Evolutionary conservation across 2,329 filamentous ascomycete genomes (phyloP).

Genomic region (Grosmannia huntii): DNA sequence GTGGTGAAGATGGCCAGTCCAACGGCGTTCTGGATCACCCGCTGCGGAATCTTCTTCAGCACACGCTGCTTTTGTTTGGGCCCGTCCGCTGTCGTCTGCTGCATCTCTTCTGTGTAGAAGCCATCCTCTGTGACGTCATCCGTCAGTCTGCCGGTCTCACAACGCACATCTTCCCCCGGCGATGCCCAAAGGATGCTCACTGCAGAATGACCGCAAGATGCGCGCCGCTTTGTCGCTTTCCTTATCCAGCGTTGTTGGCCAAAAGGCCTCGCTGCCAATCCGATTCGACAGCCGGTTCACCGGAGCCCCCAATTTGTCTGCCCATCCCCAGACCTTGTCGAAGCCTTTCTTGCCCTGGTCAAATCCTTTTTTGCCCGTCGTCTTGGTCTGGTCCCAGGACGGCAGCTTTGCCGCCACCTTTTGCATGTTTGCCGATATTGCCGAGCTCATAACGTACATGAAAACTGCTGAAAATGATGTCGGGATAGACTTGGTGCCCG

Average conservation of each 20-base stretch:
- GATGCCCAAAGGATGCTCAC: slow-evolving; percentile 14
- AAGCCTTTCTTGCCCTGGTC: slow-evolving; percentile 49
- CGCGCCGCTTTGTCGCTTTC: slow-evolving; percentile 66
- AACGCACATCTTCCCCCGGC: too few species aligned
- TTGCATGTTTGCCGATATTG: slow-evolving; percentile 20
- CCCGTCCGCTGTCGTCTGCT: slow-evolving; percentile 9
- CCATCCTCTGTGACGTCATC: slow-evolving; percentile 30
- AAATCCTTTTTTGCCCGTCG: slow-evolving; percentile 8
- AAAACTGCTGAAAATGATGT: not conserved
- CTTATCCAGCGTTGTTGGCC: slow-evolving; percentile 61
- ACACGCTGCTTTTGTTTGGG: slow-evolving; percentile 24
- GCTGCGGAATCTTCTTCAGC: slow-evolving; percentile 39
- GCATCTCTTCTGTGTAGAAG: slow-evolving; percentile 29
- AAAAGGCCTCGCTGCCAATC: slow-evolving; percentile 60
- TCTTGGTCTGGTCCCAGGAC: slow-evolving; percentile 42
- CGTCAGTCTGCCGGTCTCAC: not conserved
- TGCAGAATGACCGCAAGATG: slow-evolving; percentile 63
- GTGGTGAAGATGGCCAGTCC: slow-evolving; percentile 61
- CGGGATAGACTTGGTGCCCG: not conserved
- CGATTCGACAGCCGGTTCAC: slow-evolving; percentile 12
- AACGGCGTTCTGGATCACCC: slow-evolving; percentile 52
- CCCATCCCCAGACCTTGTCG: slow-evolving; percentile 56
- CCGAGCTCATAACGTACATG: not conserved
- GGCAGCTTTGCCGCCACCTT: slow-evolving; percentile 22
- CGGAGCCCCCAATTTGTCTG: slow-evolving; percentile 42